phyloP scores from a whole-genome alignment of 2,329 filamentous ascomycete genomes.

The Aspergillus unguis region DNA sequence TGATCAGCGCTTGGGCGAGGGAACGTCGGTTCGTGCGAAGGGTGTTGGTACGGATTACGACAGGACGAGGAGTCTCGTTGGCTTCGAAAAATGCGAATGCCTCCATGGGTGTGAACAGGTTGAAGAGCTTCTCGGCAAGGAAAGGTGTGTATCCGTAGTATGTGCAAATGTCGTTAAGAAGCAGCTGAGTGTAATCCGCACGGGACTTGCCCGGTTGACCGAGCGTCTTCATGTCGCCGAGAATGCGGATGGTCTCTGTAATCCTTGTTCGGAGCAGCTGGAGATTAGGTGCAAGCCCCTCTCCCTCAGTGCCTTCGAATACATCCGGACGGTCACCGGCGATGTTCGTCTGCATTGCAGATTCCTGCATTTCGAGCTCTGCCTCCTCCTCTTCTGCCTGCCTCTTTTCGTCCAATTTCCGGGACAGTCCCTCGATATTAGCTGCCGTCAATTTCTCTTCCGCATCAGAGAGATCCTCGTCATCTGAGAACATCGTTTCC shows the following conservation, averaged over 20 bases:
- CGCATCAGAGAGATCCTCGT: constrained; percentile 81
- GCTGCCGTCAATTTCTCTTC: constrained; percentile 91
- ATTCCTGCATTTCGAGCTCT: constrained; percentile 79
- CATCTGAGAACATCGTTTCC: constrained; percentile 86
- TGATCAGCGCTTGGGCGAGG: constrained; percentile 89
- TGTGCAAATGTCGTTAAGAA: constrained; percentile 86
- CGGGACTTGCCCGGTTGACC: constrained; percentile 76
- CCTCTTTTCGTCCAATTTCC: constrained; percentile 74
- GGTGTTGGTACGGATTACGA: constrained; percentile 96
- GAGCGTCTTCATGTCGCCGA: constrained; percentile 82
- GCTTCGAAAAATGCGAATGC: constrained; percentile 98
- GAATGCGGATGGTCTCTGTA: constrained; percentile 85
- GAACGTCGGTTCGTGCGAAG: constrained; percentile 73
- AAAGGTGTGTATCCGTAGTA: constrained; percentile 97
- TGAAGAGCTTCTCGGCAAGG: constrained; percentile 93
- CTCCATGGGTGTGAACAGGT: constrained; percentile 86
- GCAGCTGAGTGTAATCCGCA: constrained; percentile 79
- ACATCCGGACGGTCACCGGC: constrained; percentile 68
- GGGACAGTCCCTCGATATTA: constrained; percentile 89
- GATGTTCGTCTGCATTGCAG: constrained; percentile 90
- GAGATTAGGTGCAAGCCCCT: constrained; percentile 78
- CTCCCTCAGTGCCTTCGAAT: constrained; percentile 48
- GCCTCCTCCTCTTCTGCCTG: constrained; percentile 78
- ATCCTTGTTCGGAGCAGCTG: constrained; percentile 85
- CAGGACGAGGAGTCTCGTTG: constrained; percentile 88